Base-by-base conservation (phyloP, 2,329 filamentous ascomycete genomes). In the Rutstroemia sp. region DNA sequence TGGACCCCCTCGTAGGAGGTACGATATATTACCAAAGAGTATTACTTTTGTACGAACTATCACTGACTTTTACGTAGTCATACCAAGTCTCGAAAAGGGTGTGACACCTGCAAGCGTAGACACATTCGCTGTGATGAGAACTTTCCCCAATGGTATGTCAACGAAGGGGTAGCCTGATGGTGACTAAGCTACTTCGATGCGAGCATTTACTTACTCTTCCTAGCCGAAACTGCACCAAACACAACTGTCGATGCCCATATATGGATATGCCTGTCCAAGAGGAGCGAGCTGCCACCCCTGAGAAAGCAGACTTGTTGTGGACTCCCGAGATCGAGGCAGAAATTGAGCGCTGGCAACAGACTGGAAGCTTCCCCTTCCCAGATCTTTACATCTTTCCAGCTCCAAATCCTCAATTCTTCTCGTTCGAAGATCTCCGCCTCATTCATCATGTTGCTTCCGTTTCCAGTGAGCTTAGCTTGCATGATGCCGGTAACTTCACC, bases 141-240 rank as follows among this genome's bases (percentile, higher is more conserved):
- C 65, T 96, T 96, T 68, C 94, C 94, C 51, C 94, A 99, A 81
- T 99, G 92, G 91, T 95, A 78, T 67, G 80, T 56, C 17, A 12
- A 6, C 27, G 38, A 34, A 72, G 17, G 19, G 16, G 44, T 47
- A 42, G 39, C 39, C 44, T 27, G 9, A 7, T 16, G 16, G 12
- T 47, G 10, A 39, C 9, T 25, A 30, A 19, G 21, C 23, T 21
- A 25, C 21, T 47, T 27, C 4, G 6, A 47, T 27, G 25, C 14
- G 21, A 47, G 44, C n/a, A 49, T 45, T 56, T 52, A 34, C 55
- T 55, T 56, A 47, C 44, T 14, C 14, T n/a, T 27, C 23, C 21
- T n/a, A 95, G 92, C 76, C 90, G 90, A 68, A 99, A 99, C 74
- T 99, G 94, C 75, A 96, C 92, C 60, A 99, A 97, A 76, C 94